phyloP scores from a whole-genome alignment of 1,284 basidiomycete species.

The Papiliotrema nemorosa region DNA sequence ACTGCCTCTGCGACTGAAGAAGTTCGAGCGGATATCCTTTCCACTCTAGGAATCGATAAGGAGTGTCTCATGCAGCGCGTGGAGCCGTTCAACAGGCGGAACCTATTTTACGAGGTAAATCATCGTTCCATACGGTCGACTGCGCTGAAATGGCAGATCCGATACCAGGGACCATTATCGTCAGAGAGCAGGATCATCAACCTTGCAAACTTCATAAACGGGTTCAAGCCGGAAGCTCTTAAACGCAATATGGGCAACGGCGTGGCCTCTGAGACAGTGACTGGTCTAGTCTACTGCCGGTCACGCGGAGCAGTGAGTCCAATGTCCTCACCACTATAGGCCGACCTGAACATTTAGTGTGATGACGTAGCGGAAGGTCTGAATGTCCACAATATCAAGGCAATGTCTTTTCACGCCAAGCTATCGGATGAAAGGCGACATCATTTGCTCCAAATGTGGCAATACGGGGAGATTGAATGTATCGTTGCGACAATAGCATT shows the following conservation, averaged over 20 bases:
- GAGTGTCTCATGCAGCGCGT: conserved; percentile 61
- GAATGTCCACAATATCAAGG: conserved; percentile 61
- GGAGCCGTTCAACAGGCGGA: conserved; percentile 73
- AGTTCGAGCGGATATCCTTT: conserved; percentile 68
- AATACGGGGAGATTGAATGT: conserved; percentile 48
- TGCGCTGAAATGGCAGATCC: conserved; percentile 11
- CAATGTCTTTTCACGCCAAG: conserved; percentile 69
- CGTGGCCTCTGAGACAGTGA: conserved; percentile 54
- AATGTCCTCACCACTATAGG: neutral
- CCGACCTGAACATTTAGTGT: conserved; percentile 50
- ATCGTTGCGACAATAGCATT: conserved; percentile 71
- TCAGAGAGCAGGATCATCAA: conserved; percentile 48
- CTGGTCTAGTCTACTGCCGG: conserved; percentile 78
- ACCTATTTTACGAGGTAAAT: conserved; percentile 72
- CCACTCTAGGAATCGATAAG: conserved; percentile 60
- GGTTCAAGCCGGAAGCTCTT: conserved; percentile 20
- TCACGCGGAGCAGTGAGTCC: conserved; percentile 15
- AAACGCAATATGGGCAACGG: conserved; percentile 20
- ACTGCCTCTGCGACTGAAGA: conserved; percentile 53
- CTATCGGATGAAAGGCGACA: conserved; percentile 53
- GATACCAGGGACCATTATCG: conserved; percentile 16
- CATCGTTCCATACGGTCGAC: neutral
- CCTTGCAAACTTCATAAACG: conserved; percentile 62
- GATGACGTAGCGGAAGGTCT: conserved; percentile 64
- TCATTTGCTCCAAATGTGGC: conserved; percentile 60